Evolutionary conservation across 23 red algal species (phyloP), one percentile per base, ranked within the genome.

Genomic region (Agarophyton chilense): DNA sequence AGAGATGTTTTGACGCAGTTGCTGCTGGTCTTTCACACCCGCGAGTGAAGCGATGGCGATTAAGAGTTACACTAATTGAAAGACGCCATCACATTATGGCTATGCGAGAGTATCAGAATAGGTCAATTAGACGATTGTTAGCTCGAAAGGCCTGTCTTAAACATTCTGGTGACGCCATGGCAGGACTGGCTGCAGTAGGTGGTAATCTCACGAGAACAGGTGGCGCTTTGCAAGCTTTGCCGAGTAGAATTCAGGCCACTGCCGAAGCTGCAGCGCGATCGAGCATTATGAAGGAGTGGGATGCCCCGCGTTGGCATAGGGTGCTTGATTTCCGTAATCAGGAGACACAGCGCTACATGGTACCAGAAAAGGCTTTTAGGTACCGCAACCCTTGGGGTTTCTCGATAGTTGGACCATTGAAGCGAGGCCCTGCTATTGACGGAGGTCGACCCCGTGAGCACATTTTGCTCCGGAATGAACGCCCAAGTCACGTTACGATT

Each of bases 401-500:
- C 25, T 95, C 93, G 46, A 82, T 95, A 35, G 93, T 95, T 44
- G 84, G 85, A 36, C 93, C 93, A 19, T 49, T 95, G n/a, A 82
- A 85, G 74, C 72, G 93, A 38, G 93, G 93, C 24, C 93, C 93
- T 29, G 93, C 85, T 18, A 78, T 90, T 22, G 93, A 90, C 46
- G 93, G 93, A 0, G 93, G 84, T 31, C 86, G 93, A 13, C 93
- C 93, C 40, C 79, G 93, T 32, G 93, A 95, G 49, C 93, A 95
- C 53, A 71, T 79, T 68, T 75, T 95, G 87, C 81, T 95, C 78
- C 73, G 84, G 11, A 83, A 95, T 67, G 93, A 95, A 68, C 82
- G 93, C 36, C 93, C 93, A 2, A 95, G 93, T 58, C 84, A 90
- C 68, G 93, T 95, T 24, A 95, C 93, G 25, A 95, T 95, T 81